Conservation (phyloP, 352 stramenopile species). For the Nothophytophthora sp. region DNA sequence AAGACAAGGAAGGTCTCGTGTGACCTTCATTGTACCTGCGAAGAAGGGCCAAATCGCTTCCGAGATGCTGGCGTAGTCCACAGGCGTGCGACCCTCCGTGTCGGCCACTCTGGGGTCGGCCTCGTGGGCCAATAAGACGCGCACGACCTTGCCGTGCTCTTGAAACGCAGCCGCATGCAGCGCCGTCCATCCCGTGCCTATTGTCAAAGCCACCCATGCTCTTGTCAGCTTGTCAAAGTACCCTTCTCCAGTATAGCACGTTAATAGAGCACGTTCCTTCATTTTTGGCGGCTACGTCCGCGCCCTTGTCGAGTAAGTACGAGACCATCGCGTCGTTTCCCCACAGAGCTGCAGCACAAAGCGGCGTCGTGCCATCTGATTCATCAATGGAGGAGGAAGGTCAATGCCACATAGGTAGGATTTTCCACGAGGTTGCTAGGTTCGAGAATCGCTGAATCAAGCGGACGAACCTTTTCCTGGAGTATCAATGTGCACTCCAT, state of each 20-base stretch:
- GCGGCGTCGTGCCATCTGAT: slow-evolving; percentile 61
- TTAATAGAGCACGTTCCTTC: slow-evolving; percentile 36
- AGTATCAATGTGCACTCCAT: slow-evolving; percentile 46
- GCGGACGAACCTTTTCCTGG: slow-evolving; percentile 41
- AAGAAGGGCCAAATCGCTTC: slow-evolving; percentile 77
- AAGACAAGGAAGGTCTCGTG: too few relatives aligned
- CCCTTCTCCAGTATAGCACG: not conserved
- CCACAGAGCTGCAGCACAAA: slow-evolving; percentile 63
- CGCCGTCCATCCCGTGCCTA: slow-evolving; percentile 68
- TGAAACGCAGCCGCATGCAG: slow-evolving; percentile 67
- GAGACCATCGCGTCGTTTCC: slow-evolving; percentile 66
- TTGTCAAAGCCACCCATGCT: not conserved
- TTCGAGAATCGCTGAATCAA: not conserved
- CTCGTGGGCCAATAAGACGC: slow-evolving; percentile 46
- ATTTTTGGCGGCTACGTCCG: slow-evolving; percentile 49
- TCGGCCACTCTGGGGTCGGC: slow-evolving; percentile 49
- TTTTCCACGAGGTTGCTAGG: not conserved
- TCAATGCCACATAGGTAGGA: not conserved
- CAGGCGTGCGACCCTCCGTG: slow-evolving; percentile 43
- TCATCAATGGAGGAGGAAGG: not conserved
- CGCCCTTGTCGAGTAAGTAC: slow-evolving; percentile 59
- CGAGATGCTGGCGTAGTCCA: slow-evolving; percentile 74
- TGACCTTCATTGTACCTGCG: too few relatives aligned
- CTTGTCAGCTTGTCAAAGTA: not conserved
- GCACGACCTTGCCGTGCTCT: slow-evolving; percentile 67